Evolutionary conservation across 257 asterid genomes (phyloP).

Genomic region (Solanum medicagineum): DNA sequence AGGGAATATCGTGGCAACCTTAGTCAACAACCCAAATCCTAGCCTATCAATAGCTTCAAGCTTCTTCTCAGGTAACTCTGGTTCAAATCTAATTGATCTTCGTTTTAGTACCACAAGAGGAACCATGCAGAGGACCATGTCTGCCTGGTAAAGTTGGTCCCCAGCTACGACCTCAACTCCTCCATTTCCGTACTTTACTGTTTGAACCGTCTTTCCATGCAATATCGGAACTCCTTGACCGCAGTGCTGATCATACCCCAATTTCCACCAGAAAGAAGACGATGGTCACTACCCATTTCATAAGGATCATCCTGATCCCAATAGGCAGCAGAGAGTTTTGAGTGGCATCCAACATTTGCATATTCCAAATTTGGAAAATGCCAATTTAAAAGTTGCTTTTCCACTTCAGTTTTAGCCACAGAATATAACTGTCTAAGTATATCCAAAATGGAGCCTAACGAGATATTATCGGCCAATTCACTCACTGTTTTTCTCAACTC

Average conservation of each 20-base stretch:
- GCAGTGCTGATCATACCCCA: conserved; percentile 44
- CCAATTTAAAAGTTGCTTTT: conserved; percentile 74
- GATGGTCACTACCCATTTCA: conserved; percentile 90
- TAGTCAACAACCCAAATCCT: conserved; percentile 75
- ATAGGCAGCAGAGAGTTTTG: conserved; percentile 62
- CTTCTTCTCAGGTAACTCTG: conserved; percentile 59
- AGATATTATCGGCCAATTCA: conserved; percentile 43
- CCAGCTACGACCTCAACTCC: conserved; percentile 54
- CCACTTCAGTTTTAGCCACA: conserved; percentile 54
- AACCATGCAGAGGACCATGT: conserved; percentile 70
- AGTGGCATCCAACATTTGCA: conserved; percentile 75
- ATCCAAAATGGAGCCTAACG: conserved; percentile 58
- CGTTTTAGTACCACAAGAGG: conserved; percentile 72
- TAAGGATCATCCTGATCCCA: conserved; percentile 95
- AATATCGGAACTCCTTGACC: conserved; percentile 62
- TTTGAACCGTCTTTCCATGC: conserved; percentile 45
- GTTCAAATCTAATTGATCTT: conserved; percentile 44
- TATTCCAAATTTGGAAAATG: conserved; percentile 12
- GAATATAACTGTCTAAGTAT: conserved; percentile 40
- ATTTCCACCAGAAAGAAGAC: conserved; percentile 82
- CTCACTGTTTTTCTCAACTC: conserved; percentile 44
- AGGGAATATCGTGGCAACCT: conserved; percentile 75
- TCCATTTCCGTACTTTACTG: conserved; percentile 41
- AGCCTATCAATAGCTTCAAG: conserved; percentile 61
- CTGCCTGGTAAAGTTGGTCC: conserved; percentile 51